These are phyloP conservation scores for Mycena maculata DNA, from an alignment of 768 basidiomycete species.

Conservation along the genomic window DNA sequence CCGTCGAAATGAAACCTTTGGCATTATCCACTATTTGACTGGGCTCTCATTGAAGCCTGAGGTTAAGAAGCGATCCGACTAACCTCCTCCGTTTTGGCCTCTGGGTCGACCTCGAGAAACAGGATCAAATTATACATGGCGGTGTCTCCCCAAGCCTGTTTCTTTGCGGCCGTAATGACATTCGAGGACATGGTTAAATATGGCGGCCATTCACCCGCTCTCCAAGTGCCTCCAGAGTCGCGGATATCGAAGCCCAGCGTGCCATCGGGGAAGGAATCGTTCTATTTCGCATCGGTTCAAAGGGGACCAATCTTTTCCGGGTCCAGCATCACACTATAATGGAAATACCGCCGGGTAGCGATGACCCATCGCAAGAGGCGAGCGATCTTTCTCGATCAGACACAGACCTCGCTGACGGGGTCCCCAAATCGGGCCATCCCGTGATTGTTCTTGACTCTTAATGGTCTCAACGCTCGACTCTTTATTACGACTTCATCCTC, in stretches of 20 bases:
- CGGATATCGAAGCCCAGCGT: background rate
- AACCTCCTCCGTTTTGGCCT: background rate
- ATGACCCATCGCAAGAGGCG: no score
- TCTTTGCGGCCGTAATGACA: background rate
- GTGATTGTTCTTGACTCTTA: no score
- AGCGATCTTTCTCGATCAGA: no score
- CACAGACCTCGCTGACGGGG: no score
- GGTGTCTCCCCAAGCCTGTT: background rate
- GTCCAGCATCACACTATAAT: background rate
- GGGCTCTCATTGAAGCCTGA: constrained; percentile 10
- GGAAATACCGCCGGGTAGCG: background rate
- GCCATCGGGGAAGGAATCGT: constrained; percentile 4
- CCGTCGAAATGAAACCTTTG: background rate
- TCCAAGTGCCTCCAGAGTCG: background rate
- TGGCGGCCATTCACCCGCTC: background rate
- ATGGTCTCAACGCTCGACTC: no score
- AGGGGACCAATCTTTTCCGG: background rate
- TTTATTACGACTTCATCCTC: no score
- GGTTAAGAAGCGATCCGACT: background rate
- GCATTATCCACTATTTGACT: background rate
- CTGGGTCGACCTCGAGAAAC: background rate
- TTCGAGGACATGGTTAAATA: background rate
- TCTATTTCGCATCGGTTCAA: background rate
- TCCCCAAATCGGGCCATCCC: no score
- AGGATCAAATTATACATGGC: background rate